Percentiles rank a stretch among this genome's conserved stretches.
These are phyloP conservation scores for Aspergillus clavatus DNA, from an alignment of 2,329 filamentous ascomycete species.

Conservation along the genomic window DNA sequence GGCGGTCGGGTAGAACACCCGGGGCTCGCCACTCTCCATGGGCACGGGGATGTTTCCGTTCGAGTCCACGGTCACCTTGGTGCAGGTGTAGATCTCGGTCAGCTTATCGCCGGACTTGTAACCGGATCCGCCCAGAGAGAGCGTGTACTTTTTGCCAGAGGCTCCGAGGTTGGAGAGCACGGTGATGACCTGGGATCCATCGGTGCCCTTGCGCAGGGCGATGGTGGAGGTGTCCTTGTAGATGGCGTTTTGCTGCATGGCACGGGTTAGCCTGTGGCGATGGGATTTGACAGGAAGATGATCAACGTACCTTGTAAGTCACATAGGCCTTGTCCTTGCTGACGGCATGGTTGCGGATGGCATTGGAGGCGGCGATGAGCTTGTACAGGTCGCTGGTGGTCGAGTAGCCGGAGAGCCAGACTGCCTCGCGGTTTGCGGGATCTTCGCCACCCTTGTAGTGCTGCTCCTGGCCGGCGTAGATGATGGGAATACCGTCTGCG, in stretches of 20 bases:
- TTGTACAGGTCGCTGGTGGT: slow-evolving; percentile 47
- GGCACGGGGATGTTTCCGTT: slow-evolving; percentile 42
- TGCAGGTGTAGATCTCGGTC: slow-evolving; percentile 38
- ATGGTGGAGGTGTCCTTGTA: slow-evolving; percentile 43
- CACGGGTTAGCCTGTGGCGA: neutral
- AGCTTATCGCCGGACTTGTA: slow-evolving; percentile 21
- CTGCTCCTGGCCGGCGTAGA: slow-evolving; percentile 67
- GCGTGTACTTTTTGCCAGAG: slow-evolving; percentile 19
- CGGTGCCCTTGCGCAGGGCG: slow-evolving; percentile 40
- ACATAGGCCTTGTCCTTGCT: slow-evolving; percentile 36
- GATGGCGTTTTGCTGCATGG: slow-evolving; percentile 36
- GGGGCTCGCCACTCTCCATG: slow-evolving; percentile 42
- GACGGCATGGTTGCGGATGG: slow-evolving; percentile 46
- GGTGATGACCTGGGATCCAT: slow-evolving; percentile 38
- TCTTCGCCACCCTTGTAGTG: slow-evolving; percentile 50
- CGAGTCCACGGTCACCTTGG: slow-evolving; percentile 37
- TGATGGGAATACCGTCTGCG: slow-evolving; percentile 56
- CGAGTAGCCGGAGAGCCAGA: slow-evolving; percentile 52
- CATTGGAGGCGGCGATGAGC: slow-evolving; percentile 47
- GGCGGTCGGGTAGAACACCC: slow-evolving; percentile 29
- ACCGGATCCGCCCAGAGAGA: slow-evolving; percentile 22
- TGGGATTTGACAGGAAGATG: neutral
- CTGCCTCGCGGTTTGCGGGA: slow-evolving; percentile 53
- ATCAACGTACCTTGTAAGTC: slow-evolving; percentile 31
- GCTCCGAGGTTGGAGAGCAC: slow-evolving; percentile 43